Percentiles rank a stretch among this genome's conserved stretches.
phyloP scores from a whole-genome alignment of 2,329 filamentous ascomycete species.

The Diaporthe caulivora region DNA sequence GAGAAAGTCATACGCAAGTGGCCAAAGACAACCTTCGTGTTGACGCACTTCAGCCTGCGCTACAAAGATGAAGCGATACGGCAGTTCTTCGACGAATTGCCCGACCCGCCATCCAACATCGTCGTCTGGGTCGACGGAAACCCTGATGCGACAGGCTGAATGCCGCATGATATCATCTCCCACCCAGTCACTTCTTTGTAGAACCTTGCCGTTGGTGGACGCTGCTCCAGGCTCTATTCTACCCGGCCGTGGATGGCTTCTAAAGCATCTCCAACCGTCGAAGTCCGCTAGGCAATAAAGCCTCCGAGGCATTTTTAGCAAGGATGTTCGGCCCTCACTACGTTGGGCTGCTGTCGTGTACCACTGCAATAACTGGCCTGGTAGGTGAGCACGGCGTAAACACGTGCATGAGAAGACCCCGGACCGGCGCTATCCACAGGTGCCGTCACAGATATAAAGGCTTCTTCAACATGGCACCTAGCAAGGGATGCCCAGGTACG shows the following conservation, averaged over 20 bases:
- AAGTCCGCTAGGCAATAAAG: neutral
- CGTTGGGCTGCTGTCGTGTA: neutral
- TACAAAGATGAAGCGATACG: constrained; percentile 56
- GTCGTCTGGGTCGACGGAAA: constrained; percentile 60
- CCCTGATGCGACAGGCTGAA: constrained; percentile 12
- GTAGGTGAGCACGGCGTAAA: neutral
- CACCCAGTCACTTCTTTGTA: neutral
- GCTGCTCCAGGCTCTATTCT: neutral
- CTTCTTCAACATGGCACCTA: neutral
- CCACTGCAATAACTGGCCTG: neutral
- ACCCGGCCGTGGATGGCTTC: too few relatives aligned
- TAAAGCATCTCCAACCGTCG: neutral
- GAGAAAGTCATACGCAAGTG: constrained; percentile 58
- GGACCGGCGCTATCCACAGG: neutral
- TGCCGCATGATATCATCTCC: neutral
- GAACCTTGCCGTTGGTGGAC: too few relatives aligned
- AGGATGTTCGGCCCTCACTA: neutral
- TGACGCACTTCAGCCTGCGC: constrained; percentile 62
- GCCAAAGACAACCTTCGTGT: constrained; percentile 57
- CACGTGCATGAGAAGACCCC: neutral
- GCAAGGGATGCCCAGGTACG: neutral
- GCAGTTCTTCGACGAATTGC: constrained; percentile 56
- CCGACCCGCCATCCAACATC: constrained; percentile 56
- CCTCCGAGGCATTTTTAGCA: constrained; percentile 11
- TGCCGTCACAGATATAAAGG: neutral